Percentiles rank a stretch among this genome's conserved stretches.
These are phyloP conservation scores for Aurantiochytrium sp. DNA, from an alignment of 108 stramenopile genomes.

Conservation along the genomic window DNA sequence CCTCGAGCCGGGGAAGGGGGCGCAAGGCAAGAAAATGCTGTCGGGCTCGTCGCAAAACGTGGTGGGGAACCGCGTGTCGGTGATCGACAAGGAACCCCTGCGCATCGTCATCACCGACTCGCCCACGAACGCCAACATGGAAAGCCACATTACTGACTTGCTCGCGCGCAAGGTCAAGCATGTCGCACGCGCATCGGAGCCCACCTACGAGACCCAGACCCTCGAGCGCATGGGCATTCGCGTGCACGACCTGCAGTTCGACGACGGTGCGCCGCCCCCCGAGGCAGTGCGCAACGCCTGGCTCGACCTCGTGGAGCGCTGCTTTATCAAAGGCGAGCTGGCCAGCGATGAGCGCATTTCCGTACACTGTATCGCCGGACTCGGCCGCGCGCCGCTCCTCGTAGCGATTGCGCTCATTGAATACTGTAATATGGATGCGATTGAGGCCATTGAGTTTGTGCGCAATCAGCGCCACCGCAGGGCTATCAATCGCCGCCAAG, in stretches of 20 bases:
- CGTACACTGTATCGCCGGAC: constrained; percentile 96
- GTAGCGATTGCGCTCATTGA: constrained; percentile 95
- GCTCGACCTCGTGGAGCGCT: constrained; percentile 71
- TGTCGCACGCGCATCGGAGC: constrained; percentile 84
- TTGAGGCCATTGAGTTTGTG: constrained; percentile 82
- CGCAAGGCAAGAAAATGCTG: not conserved
- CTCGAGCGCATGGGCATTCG: constrained; percentile 71
- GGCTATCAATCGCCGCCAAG: constrained; percentile 89
- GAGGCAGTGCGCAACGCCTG: constrained; percentile 70
- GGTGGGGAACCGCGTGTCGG: not conserved
- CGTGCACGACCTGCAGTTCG: constrained; percentile 85
- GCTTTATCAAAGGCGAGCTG: constrained; percentile 48
- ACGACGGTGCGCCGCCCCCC: constrained; percentile 73
- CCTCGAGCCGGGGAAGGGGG: not conserved
- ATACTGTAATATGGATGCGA: constrained; percentile 75
- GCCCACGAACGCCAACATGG: constrained; percentile 82
- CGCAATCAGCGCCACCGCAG: constrained; percentile 69
- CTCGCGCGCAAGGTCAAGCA: constrained; percentile 78
- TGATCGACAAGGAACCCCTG: constrained; percentile 45
- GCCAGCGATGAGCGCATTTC: constrained; percentile 53
- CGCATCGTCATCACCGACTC: constrained; percentile 95
- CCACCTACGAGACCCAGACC: constrained; percentile 69
- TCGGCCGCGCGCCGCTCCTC: constrained; percentile 91
- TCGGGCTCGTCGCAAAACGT: not conserved
- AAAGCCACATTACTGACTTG: constrained; percentile 81